Evolutionary conservation across 2,329 filamentous ascomycete species (phyloP).

Genomic region (Xylariales sp.): DNA sequence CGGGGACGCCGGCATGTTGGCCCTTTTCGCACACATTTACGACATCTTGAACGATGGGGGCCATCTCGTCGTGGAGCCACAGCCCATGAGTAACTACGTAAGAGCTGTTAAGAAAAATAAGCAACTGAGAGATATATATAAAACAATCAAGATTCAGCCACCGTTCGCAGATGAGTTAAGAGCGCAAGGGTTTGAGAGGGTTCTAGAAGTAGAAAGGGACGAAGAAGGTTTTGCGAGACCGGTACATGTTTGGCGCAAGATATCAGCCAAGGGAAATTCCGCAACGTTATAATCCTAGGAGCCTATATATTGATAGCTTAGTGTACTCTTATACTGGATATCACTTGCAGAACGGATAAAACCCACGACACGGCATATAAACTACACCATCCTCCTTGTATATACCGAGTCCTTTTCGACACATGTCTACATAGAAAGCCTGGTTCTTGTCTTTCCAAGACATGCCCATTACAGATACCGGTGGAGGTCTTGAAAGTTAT

Average conservation of each 20-base stretch:
- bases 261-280: too few relatives aligned
- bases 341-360: too few relatives aligned
- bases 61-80: slow-evolving; percentile 6
- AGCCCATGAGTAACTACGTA: slow-evolving; percentile 8
- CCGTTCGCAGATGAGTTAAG: slow-evolving; percentile 6
- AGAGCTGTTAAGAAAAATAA: slow-evolving; percentile 7
- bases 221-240: slow-evolving; percentile 7
- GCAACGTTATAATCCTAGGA: too few relatives aligned
- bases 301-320: too few relatives aligned
- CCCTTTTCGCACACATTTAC: slow-evolving; percentile 5
- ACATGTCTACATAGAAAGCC: too few relatives aligned
- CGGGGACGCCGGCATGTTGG: slow-evolving; percentile 7
- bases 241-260: slow-evolving; percentile 8
- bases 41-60: slow-evolving; percentile 4
- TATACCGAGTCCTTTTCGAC: too few relatives aligned
- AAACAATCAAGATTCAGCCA: slow-evolving; percentile 7
- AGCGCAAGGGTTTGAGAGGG: slow-evolving; percentile 7
- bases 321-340: too few relatives aligned
- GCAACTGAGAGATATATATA: slow-evolving; percentile 7
- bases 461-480: too few relatives aligned
- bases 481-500: too few relatives aligned
- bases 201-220: slow-evolving; percentile 7
- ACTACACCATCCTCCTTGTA: too few relatives aligned
- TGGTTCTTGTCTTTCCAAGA: too few relatives aligned
- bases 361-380: too few relatives aligned